Percentiles rank a stretch among this genome's conserved stretches.
phyloP scores from a whole-genome alignment of 2,329 filamentous ascomycete species.

The Penicillium sp. region DNA sequence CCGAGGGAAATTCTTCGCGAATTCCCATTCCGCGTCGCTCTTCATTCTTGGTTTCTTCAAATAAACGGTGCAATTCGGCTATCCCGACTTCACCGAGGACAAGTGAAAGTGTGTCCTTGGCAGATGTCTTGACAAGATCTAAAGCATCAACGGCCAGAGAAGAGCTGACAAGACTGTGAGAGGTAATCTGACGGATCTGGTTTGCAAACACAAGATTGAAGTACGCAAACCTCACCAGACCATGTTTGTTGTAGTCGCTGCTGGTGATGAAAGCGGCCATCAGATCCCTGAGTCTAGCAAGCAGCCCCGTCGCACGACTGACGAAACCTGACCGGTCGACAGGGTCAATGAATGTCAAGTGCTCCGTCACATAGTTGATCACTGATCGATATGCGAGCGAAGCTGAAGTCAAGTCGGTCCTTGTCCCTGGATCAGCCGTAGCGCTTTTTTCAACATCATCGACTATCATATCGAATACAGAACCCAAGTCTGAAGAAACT shows the following conservation, averaged over 20 bases:
- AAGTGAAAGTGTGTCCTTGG: conserved; percentile 34
- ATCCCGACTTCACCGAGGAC: conserved; percentile 33
- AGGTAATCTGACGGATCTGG: conserved; percentile 36
- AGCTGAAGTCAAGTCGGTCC: conserved; percentile 6
- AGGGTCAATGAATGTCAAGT: conserved; percentile 51
- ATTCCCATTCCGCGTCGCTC: conserved; percentile 47
- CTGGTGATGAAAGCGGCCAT: conserved; percentile 19
- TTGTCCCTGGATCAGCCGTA: background rate
- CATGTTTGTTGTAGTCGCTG: conserved; percentile 14
- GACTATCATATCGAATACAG: conserved; percentile 33
- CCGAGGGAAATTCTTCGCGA: conserved; percentile 38
- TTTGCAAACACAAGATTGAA: conserved; percentile 38
- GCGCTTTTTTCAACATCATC: conserved; percentile 18
- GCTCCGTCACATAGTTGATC: conserved; percentile 47
- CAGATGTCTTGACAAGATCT: conserved; percentile 31
- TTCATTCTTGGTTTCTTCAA: conserved; percentile 43
- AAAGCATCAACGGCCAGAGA: conserved; percentile 22
- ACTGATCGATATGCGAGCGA: conserved; percentile 38
- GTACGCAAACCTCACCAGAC: conserved; percentile 23
- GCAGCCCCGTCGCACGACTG: conserved; percentile 30
- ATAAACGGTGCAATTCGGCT: conserved; percentile 38
- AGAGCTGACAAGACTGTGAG: conserved; percentile 28
- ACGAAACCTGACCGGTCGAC: conserved; percentile 50
- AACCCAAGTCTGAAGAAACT: conserved; percentile 45
- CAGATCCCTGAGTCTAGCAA: conserved; percentile 40